These are phyloP conservation scores for Didymella sp. DNA, from an alignment of 2,329 filamentous ascomycete genomes.

Conservation along the genomic window DNA sequence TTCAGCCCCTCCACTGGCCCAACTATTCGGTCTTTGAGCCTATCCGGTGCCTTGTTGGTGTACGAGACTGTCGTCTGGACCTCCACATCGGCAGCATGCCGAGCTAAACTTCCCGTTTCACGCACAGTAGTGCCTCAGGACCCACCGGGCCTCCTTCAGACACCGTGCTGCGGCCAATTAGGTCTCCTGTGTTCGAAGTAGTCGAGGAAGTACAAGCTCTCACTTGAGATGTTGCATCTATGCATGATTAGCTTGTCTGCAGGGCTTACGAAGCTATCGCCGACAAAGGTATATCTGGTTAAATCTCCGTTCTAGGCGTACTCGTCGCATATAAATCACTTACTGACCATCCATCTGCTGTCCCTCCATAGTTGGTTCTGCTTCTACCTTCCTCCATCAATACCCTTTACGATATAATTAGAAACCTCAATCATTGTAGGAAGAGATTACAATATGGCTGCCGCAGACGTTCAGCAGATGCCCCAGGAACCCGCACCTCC, in stretches of 20 bases:
- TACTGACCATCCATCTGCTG: background rate
- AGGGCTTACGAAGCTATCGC: constrained; percentile 8
- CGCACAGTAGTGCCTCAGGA: constrained; percentile 12
- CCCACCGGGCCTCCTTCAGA: constrained; percentile 10
- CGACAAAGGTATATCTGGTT: constrained; percentile 3
- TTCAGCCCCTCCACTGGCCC: background rate
- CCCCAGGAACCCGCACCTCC: constrained; percentile 45
- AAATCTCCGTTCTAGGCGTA: constrained; percentile 7
- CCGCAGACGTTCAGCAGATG: constrained; percentile 37
- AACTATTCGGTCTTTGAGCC: background rate
- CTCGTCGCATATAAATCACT: constrained; percentile 5
- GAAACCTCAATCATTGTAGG: constrained; percentile 5
- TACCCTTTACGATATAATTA: background rate
- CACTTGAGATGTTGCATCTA: constrained; percentile 11
- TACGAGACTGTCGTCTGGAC: constrained; percentile 15
- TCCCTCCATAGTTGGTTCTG: background rate
- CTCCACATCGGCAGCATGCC: constrained; percentile 9
- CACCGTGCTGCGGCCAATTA: constrained; percentile 7
- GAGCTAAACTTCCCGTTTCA: constrained; percentile 16
- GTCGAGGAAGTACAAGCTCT: constrained; percentile 6
- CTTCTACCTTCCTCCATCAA: background rate
- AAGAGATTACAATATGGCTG: constrained; percentile 29
- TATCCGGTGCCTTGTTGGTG: background rate
- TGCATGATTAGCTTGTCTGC: constrained; percentile 11
- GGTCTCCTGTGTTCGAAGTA: background rate